phyloP scores from a whole-genome alignment of 768 basidiomycete genomes.

The Lentinus brumalis region DNA sequence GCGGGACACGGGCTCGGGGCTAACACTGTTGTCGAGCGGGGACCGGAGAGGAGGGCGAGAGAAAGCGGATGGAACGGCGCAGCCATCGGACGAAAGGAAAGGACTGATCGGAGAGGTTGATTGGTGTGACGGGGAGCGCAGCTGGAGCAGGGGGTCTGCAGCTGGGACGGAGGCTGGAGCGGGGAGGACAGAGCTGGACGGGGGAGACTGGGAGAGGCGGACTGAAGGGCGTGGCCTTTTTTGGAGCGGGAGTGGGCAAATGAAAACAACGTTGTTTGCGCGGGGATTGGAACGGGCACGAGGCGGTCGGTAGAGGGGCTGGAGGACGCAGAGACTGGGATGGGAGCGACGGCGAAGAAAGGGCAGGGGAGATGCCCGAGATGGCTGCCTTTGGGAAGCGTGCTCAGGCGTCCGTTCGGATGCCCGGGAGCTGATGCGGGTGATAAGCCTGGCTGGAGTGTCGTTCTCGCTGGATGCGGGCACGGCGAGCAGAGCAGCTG shows the following conservation, averaged over 20 bases:
- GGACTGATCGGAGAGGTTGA: conserved; percentile 16
- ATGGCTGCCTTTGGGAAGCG: conserved; percentile 8
- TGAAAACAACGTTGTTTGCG: conserved; percentile 52
- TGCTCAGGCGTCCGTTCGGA: conserved; percentile 1
- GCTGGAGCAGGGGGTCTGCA: not conserved
- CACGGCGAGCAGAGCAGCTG: not conserved
- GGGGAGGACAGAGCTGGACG: conserved; percentile 1
- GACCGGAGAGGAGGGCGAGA: too few relatives aligned
- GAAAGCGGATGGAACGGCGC: not conserved
- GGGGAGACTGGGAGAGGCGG: not conserved
- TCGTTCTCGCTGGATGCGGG: too few relatives aligned
- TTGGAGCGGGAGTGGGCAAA: conserved; percentile 26
- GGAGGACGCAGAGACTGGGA: conserved; percentile 21
- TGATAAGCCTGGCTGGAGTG: conserved; percentile 16
- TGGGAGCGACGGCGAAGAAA: conserved; percentile 6
- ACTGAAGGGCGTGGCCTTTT: conserved; percentile 1
- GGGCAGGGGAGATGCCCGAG: conserved; percentile 17
- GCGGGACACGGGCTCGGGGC: not conserved
- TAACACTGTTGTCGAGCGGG: not conserved
- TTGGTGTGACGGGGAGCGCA: conserved; percentile 9
- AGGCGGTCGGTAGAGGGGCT: conserved; percentile 22
- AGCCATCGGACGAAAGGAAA: not conserved
- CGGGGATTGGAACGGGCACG: conserved; percentile 23
- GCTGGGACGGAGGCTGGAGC: conserved; percentile 5
- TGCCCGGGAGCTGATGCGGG: conserved; percentile 17